A percentile compares a stretch with the other conserved stretches of the same genome.
phyloP scores from a whole-genome alignment of 2,329 filamentous ascomycete genomes.

The Colletotrichum acutatum region DNA sequence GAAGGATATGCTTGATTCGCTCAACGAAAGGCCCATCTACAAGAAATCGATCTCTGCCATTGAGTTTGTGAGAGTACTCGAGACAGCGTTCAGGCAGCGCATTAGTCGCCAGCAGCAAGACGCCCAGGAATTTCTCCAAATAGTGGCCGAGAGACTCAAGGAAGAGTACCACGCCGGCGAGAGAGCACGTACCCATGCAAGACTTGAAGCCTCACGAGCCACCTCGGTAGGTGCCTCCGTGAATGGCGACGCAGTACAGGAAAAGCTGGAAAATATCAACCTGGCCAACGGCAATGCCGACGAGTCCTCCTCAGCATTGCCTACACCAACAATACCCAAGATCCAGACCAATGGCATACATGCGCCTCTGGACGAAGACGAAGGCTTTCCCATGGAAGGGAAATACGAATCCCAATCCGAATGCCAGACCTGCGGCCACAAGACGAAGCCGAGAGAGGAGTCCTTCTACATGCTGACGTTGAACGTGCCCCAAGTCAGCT shows the following conservation, averaged over 20 bases:
- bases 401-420: slow-evolving; percentile 94
- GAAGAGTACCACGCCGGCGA: slow-evolving; percentile 93
- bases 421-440: slow-evolving; percentile 89
- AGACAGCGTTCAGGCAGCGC: slow-evolving; percentile 86
- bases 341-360: slow-evolving; percentile 32
- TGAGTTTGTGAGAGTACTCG: slow-evolving; percentile 85
- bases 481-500: slow-evolving; percentile 85
- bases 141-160: slow-evolving; percentile 89
- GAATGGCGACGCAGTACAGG: slow-evolving; percentile 41
- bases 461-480: slow-evolving; percentile 93
- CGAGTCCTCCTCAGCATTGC: slow-evolving; percentile 26
- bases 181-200: slow-evolving; percentile 73
- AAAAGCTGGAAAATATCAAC: slow-evolving; percentile 45
- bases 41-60: slow-evolving; percentile 92
- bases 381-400: slow-evolving; percentile 90
- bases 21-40: slow-evolving; percentile 94
- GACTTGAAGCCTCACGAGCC: slow-evolving; percentile 41
- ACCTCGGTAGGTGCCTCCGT: slow-evolving; percentile 27
- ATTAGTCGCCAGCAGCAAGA: slow-evolving; percentile 97
- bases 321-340: slow-evolving; percentile 28
- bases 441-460: slow-evolving; percentile 83
- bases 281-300: slow-evolving; percentile 28
- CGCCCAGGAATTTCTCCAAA: slow-evolving; percentile 95
- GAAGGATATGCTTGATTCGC: slow-evolving; percentile 90
- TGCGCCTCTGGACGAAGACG: slow-evolving; percentile 35